Evolutionary conservation across 1,284 basidiomycete genomes (phyloP).

Genomic region (Sparassis latifolia): DNA sequence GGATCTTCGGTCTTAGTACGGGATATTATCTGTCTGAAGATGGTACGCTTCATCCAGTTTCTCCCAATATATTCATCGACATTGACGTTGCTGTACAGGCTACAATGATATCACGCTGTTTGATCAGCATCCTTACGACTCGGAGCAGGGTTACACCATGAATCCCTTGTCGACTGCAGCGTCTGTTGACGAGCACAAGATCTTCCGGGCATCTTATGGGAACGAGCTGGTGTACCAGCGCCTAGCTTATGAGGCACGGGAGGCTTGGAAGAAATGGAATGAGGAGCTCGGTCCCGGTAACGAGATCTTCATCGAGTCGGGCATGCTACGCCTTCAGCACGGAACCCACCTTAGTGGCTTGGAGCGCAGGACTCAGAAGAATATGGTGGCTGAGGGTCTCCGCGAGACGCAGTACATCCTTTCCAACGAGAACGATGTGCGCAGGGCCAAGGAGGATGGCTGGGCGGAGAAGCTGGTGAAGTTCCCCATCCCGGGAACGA

Average conservation of each 20-base stretch:
- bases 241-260: constrained; percentile 9
- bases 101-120: constrained; percentile 5
- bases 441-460: constrained; percentile 2
- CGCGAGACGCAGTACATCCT: constrained; percentile 7
- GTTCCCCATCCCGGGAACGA: constrained; percentile 2
- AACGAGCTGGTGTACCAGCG: constrained; percentile 8
- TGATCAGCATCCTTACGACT: constrained; percentile 9
- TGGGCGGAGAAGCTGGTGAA: constrained; percentile 8
- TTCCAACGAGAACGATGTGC: constrained; percentile 5
- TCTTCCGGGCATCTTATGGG: constrained; percentile 9
- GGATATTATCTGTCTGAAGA: constrained; percentile 7
- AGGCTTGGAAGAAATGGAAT: constrained; percentile 8
- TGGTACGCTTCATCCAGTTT: background rate
- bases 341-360: constrained; percentile 2
- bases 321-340: constrained; percentile 9
- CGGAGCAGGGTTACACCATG: constrained; percentile 6
- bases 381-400: constrained; percentile 7
- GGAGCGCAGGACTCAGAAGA: constrained; percentile 5
- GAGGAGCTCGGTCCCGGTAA: constrained; percentile 6
- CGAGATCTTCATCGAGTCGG: constrained; percentile 9
- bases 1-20: constrained; percentile 8
- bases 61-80: background rate
- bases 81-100: background rate
- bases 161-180: constrained; percentile 7
- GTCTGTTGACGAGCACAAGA: constrained; percentile 10